Evolutionary conservation across 169 alveolate genomes (phyloP).

Genomic region (Eimeria sp.): DNA sequence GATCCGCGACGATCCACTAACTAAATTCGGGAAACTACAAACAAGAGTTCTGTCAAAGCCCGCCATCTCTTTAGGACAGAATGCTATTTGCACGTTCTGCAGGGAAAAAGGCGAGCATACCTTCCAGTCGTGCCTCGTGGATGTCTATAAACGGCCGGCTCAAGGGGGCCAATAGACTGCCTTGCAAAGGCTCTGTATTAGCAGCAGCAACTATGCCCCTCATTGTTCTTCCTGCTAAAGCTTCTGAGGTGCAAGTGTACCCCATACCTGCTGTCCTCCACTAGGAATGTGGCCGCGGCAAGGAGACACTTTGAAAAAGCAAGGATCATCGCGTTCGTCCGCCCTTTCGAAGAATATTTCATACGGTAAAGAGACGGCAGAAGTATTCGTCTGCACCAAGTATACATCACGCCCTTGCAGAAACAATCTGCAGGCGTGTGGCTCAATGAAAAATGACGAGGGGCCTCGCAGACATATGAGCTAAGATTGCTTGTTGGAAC

Average conservation of each 20-base stretch:
- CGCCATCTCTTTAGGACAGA: constrained; percentile 84
- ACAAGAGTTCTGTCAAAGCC: constrained; percentile 78
- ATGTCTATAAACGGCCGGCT: neutral
- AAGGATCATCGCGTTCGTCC: constrained; percentile 36
- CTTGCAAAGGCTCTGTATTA: neutral
- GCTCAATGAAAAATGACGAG: neutral
- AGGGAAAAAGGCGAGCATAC: neutral
- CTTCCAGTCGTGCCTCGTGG: neutral
- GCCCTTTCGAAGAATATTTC: constrained; percentile 87
- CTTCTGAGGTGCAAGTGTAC: neutral
- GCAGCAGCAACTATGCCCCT: neutral
- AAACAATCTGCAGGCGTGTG: neutral
- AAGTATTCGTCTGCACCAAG: constrained; percentile 81
- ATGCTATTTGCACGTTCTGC: constrained; percentile 73
- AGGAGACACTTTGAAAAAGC: constrained; percentile 66
- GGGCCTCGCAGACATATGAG: neutral
- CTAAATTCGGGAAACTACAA: constrained; percentile 77
- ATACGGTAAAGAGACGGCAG: constrained; percentile 92
- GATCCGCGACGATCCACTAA: constrained; percentile 47
- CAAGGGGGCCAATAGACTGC: neutral
- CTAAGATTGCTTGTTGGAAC: neutral
- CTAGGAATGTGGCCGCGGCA: constrained; percentile 48
- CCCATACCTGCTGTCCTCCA: constrained; percentile 48
- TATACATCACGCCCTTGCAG: neutral
- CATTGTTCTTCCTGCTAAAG: neutral